Conservation (phyloP, 768 basidiomycete species). For the Clitopilus hobsonii region DNA sequence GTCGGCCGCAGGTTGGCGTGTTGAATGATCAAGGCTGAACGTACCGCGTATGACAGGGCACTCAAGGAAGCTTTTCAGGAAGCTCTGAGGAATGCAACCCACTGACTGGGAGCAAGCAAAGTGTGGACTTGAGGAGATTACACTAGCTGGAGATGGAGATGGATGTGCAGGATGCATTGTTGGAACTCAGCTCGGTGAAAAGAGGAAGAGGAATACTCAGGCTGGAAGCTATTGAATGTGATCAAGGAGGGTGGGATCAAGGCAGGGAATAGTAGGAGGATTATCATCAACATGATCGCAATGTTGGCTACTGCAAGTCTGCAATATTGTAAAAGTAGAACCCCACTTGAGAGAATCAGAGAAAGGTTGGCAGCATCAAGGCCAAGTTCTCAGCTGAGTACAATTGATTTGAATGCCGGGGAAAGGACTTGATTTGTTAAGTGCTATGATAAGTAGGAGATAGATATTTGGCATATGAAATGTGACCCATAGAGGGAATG, state of each 20-base stretch:
- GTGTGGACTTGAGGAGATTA: conserved; percentile 45
- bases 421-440: conserved; percentile 77
- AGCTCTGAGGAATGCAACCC: conserved; percentile 18
- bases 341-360: conserved; percentile 72
- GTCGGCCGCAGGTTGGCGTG: conserved; percentile 52
- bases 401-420: conserved; percentile 87
- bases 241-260: conserved; percentile 49
- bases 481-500: conserved; percentile 85
- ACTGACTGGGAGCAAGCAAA: conserved; percentile 30
- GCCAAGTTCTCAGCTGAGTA: conserved; percentile 87
- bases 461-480: conserved; percentile 95
- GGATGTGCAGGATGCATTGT: conserved; percentile 54
- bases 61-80: conserved; percentile 27
- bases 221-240: conserved; percentile 43
- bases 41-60: conserved; percentile 32
- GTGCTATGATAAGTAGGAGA: conserved; percentile 93
- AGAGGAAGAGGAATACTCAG: conserved; percentile 76
- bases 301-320: not conserved
- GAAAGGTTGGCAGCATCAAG: conserved; percentile 75
- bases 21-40: conserved; percentile 42
- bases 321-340: conserved; percentile 82
- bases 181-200: conserved; percentile 72
- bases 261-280: conserved; percentile 47
- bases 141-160: conserved; percentile 60
- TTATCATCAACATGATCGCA: conserved; percentile 36